Evolutionary conservation across 257 asterid genomes (phyloP).

Genomic region (Henckelia pumila): DNA sequence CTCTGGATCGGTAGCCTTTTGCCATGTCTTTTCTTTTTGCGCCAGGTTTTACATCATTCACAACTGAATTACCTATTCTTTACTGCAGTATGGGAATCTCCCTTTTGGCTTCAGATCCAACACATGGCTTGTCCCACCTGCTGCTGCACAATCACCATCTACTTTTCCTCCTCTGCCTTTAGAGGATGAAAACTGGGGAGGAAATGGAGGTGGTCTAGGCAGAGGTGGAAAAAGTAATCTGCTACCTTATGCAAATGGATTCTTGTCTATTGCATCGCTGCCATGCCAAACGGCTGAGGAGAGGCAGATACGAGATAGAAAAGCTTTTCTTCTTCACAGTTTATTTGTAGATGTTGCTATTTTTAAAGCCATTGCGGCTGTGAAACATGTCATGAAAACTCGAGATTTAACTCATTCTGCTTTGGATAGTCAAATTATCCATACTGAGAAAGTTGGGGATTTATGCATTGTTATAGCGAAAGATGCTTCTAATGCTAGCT

Average conservation of each 20-base stretch:
- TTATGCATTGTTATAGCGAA: conserved; percentile 65
- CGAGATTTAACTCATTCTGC: conserved; percentile 50
- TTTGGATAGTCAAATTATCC: conserved; percentile 33
- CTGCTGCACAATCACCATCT: conserved; percentile 70
- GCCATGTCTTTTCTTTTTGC: conserved; percentile 9
- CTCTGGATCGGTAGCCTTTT: conserved; percentile 20
- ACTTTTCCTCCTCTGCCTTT: conserved; percentile 77
- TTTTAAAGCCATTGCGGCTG: conserved; percentile 76
- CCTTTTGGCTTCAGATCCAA: conserved; percentile 95
- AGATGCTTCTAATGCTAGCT: conserved; percentile 78
- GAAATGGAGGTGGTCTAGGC: conserved; percentile 95
- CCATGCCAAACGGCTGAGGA: conserved; percentile 96
- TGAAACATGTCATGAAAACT: conserved; percentile 58
- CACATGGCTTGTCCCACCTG: conserved; percentile 96
- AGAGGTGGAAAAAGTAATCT: conserved; percentile 79
- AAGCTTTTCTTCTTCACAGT: conserved; percentile 94
- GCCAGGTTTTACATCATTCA: conserved; percentile 8
- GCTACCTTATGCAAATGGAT: conserved; percentile 78
- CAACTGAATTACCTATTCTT: conserved; percentile 4
- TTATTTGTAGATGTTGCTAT: conserved; percentile 91
- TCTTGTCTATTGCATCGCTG: conserved; percentile 79
- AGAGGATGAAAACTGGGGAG: conserved; percentile 97
- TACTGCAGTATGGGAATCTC: conserved; percentile 84
- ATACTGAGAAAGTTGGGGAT: conserved; percentile 72
- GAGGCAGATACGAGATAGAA: conserved; percentile 90